These are phyloP conservation scores for Talaromyces sp. DNA, from an alignment of 2,329 filamentous ascomycete genomes.

Conservation along the genomic window DNA sequence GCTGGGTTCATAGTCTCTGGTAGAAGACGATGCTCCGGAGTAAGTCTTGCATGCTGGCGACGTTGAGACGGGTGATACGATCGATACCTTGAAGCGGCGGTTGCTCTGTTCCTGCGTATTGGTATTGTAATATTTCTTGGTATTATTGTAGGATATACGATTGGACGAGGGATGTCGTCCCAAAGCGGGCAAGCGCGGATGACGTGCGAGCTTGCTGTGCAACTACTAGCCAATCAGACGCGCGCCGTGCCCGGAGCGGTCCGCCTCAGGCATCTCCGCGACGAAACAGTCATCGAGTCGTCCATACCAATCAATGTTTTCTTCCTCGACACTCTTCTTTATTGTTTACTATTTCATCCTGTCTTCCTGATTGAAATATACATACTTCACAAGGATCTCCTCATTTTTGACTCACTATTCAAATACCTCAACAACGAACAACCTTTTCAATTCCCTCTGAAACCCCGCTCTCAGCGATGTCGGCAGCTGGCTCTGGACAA, in stretches of 20 bases:
- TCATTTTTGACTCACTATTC: neutral
- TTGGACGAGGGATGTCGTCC: neutral
- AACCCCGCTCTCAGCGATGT: slow-evolving; percentile 31
- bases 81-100: too few relatives aligned
- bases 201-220: slow-evolving; percentile 15
- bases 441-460: slow-evolving; percentile 11
- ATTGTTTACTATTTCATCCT: neutral
- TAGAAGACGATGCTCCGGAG: too few relatives aligned
- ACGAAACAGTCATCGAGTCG: neutral
- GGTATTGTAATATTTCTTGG: neutral
- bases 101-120: too few relatives aligned
- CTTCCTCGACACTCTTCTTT: neutral
- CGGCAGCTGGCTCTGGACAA: slow-evolving; percentile 27
- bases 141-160: neutral
- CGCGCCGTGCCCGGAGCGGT: slow-evolving; percentile 3
- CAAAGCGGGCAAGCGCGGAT: slow-evolving; percentile 13
- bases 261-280: slow-evolving; percentile 9
- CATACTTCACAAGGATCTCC: neutral
- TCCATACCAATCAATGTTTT: neutral
- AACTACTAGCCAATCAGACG: slow-evolving; percentile 15
- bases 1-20: too few relatives aligned
- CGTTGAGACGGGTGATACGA: too few relatives aligned
- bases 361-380: neutral
- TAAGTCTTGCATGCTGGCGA: too few relatives aligned
- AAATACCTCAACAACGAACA: neutral